These are phyloP conservation scores for Iris macrosiphon DNA, from an alignment of 106 monocot genomes.

Conservation along the genomic window DNA sequence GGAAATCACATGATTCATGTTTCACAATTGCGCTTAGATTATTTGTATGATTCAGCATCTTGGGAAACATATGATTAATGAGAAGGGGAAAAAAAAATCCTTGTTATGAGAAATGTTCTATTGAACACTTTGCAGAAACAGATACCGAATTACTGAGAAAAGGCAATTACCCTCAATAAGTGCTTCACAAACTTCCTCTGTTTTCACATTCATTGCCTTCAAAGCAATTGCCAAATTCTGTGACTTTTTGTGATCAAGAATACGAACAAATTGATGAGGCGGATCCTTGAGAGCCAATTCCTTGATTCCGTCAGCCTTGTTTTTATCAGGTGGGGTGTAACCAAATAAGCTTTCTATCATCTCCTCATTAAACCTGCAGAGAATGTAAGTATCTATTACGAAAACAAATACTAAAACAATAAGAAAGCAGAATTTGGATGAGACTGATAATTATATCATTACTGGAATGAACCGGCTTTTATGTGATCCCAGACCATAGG, in stretches of 20 bases:
- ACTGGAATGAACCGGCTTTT: constrained; percentile 78
- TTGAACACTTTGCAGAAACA: no score
- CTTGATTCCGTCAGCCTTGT: constrained; percentile 22
- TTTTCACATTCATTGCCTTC: constrained; percentile 37
- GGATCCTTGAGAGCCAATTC: constrained; percentile 9
- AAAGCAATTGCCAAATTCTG: constrained; percentile 58
- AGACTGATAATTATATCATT: constrained; percentile 6
- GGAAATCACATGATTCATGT: no score
- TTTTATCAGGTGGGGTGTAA: constrained; percentile 34
- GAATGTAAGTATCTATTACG: no score
- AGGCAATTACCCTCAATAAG: constrained; percentile 51
- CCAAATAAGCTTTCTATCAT: constrained; percentile 67
- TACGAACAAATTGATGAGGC: constrained; percentile 16
- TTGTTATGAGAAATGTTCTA: no score
- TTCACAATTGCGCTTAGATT: no score
- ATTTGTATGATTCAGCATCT: no score
- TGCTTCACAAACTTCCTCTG: constrained; percentile 54
- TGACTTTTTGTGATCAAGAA: constrained; percentile 55
- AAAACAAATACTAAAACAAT: no score
- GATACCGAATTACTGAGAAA: no score
- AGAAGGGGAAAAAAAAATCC: no score
- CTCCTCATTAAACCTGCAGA: constrained; percentile 55
- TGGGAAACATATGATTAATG: no score
- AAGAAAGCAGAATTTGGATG: background rate
- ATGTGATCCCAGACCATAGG: constrained; percentile 75